Evolutionary conservation across 1,284 basidiomycete genomes (phyloP).

Genomic region (Pascua guehoae): DNA sequence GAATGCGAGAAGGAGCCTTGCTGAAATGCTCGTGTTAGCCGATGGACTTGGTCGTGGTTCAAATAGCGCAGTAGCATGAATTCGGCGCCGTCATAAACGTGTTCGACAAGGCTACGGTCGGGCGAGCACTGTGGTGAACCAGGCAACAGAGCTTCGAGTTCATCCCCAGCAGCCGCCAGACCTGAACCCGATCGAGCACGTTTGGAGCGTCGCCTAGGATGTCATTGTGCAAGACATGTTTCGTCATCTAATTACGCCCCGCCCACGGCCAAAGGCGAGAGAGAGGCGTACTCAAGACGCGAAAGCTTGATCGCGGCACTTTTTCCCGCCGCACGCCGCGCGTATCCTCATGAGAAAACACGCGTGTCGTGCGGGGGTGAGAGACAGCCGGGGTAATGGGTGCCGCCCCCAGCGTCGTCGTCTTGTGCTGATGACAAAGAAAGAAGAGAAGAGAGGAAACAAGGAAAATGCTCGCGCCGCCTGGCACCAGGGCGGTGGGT

Average conservation of each 20-base stretch:
- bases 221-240: conserved; percentile 15
- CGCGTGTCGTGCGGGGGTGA: conserved; percentile 20
- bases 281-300: conserved; percentile 46
- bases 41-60: too few relatives aligned
- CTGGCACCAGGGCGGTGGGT: not conserved
- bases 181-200: too few relatives aligned
- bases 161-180: too few relatives aligned
- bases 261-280: conserved; percentile 28
- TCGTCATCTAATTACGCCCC: conserved; percentile 44
- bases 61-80: too few relatives aligned
- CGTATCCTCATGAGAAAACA: not conserved
- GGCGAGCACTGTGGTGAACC: too few relatives aligned
- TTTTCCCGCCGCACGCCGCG: conserved; percentile 6
- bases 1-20: too few relatives aligned
- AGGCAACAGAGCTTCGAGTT: too few relatives aligned
- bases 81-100: too few relatives aligned
- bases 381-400: conserved; percentile 36
- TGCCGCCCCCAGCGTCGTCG: conserved; percentile 37
- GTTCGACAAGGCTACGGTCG: too few relatives aligned
- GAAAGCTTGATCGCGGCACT: conserved; percentile 19
- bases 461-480: not conserved
- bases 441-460: conserved; percentile 4
- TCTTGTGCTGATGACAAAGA: conserved; percentile 26
- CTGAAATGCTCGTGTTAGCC: too few relatives aligned
- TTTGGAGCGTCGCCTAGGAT: too few relatives aligned